Evolutionary conservation across 352 stramenopile genomes (phyloP), one percentile per base, ranked within the genome.

Genomic region (Pythium plurisporium): DNA sequence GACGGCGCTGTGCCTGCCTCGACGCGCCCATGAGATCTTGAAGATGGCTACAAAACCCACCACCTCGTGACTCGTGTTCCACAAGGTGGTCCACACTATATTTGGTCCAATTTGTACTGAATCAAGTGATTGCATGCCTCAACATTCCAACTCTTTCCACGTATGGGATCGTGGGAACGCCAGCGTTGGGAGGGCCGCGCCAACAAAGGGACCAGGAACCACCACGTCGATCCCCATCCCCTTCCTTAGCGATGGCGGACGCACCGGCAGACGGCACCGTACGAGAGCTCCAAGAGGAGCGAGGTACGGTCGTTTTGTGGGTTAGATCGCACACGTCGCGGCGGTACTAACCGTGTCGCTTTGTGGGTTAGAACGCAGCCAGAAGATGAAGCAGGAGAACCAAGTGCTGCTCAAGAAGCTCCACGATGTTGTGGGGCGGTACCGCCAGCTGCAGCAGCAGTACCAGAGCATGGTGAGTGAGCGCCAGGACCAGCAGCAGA

Each of bases 301-400:
- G 17, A 57, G 60, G 60, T 67, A 33, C 2, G 58, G n/a, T 0
- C 12, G 36, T 26, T 14, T n/a, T 4, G 36, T 1, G 11, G 3
- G 40, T n/a, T 31, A 27, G 27, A 36, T 20, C 2, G 20, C 2
- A 12, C 19, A 43, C 20, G 17, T 5, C 4, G 14, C 3, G 37
- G 14, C 40, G 29, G 22, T 51, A 43, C 45, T 51, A 50, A 53
- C 49, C 29, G 17, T 54, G 17, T 34, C 15, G 20, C 44, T 54
- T 43, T 12, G 31, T 37, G 25, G 2, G 23, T 45, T 46, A 67
- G 60, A 67, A 38, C 52, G 60, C 12, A 61, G 61, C 34, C 44
- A 69, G 14, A 76, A 79, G 43, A 74, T 74, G 56, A 76, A 80
- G 55, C 67, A 77, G 33, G 74, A 84, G 54, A 84, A 84, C 55